Conservation (phyloP, 2,329 filamentous ascomycete species). For the Ascochyta lentis region DNA sequence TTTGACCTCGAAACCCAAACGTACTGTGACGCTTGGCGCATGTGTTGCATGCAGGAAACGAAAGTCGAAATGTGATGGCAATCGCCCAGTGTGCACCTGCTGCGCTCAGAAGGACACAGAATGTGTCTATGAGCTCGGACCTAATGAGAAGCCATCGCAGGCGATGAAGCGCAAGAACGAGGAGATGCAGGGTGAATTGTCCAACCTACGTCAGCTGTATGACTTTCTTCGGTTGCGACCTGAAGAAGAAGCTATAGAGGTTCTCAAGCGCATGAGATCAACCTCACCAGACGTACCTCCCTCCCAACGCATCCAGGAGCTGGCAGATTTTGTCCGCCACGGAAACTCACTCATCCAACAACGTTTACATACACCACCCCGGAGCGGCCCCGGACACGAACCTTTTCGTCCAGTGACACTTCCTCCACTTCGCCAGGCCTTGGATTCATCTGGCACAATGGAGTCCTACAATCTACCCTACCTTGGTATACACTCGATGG, state of each 20-base stretch:
- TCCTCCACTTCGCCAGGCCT: conserved; percentile 38
- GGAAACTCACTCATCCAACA: conserved; percentile 21
- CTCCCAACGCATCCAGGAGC: conserved; percentile 35
- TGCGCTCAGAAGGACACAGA: conserved; percentile 42
- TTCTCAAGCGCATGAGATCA: conserved; percentile 36
- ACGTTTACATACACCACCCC: conserved; percentile 5
- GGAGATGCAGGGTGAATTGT: conserved; percentile 45
- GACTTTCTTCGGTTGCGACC: conserved; percentile 39
- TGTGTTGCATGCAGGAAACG: conserved; percentile 45
- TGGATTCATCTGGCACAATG: conserved; percentile 28
- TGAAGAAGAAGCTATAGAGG: conserved; percentile 39
- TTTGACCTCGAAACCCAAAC: conserved; percentile 40
- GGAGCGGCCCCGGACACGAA: conserved; percentile 10
- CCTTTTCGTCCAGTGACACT: conserved; percentile 27
- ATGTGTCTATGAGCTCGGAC: conserved; percentile 44
- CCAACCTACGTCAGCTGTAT: conserved; percentile 41
- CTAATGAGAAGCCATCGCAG: conserved; percentile 45
- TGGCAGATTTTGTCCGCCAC: conserved; percentile 35
- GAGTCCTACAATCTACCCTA: conserved; percentile 24
- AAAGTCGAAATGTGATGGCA: conserved; percentile 46
- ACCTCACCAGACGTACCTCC: conserved; percentile 25
- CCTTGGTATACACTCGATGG: conserved; percentile 25
- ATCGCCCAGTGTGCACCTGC: conserved; percentile 40
- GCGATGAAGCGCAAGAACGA: conserved; percentile 47
- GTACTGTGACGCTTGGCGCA: conserved; percentile 44